Evolutionary conservation across 1,139 yeast genomes (phyloP).

Genomic region (Saccharomycopsis hybrid): DNA sequence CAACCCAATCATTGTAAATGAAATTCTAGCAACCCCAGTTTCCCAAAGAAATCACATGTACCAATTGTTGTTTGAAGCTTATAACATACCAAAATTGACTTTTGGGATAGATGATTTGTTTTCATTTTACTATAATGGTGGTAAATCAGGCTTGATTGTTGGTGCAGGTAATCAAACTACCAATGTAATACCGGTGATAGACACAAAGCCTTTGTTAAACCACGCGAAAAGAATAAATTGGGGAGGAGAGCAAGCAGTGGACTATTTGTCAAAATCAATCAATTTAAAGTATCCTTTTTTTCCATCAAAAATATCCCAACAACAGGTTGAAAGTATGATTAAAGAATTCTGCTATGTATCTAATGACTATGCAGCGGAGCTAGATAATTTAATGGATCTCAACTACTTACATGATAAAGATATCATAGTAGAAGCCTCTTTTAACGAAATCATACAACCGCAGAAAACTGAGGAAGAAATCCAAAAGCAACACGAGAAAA

Average conservation of each 20-base stretch:
- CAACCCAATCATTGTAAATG: slow-evolving; percentile 81
- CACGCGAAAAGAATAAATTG: slow-evolving; percentile 81
- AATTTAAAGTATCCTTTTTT: slow-evolving; percentile 86
- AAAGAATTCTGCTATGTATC: slow-evolving; percentile 78
- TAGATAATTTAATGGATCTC: slow-evolving; percentile 50
- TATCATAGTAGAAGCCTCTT: slow-evolving; percentile 77
- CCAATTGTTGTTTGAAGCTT: slow-evolving; percentile 79
- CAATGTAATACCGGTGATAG: slow-evolving; percentile 70
- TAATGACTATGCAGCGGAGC: slow-evolving; percentile 57
- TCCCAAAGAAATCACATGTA: slow-evolving; percentile 69
- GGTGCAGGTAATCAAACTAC: slow-evolving; percentile 83
- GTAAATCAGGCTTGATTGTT: slow-evolving; percentile 58
- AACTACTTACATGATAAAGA: slow-evolving; percentile 62
- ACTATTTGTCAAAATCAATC: slow-evolving; percentile 56
- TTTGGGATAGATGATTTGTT: slow-evolving; percentile 81
- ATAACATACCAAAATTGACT: slow-evolving; percentile 63
- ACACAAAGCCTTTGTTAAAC: slow-evolving; percentile 56
- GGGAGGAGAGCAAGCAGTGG: slow-evolving; percentile 79
- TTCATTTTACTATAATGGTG: slow-evolving; percentile 51
- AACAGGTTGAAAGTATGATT: slow-evolving; percentile 62
- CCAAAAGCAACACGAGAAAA: slow-evolving; percentile 66
- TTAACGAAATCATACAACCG: slow-evolving; percentile 52
- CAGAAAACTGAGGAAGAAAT: slow-evolving; percentile 83
- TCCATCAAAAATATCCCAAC: slow-evolving; percentile 61
- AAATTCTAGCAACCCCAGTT: slow-evolving; percentile 62